Evolutionary conservation across 2,329 filamentous ascomycete species (phyloP).

Genomic region (Immersiporthe knoxdaviesiana): DNA sequence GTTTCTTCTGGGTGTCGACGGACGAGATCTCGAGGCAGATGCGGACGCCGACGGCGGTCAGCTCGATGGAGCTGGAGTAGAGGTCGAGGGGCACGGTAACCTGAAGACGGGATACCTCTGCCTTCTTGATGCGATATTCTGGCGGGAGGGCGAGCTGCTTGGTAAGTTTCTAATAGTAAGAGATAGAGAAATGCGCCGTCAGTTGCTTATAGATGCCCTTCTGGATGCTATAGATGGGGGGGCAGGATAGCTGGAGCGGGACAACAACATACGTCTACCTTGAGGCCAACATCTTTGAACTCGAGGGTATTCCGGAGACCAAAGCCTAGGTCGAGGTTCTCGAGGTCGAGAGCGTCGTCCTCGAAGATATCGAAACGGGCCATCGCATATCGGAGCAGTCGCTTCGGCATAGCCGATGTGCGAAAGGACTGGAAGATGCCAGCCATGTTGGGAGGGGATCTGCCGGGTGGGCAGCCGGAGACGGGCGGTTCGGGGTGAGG

Average conservation of each 20-base stretch:
- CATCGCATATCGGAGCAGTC: conserved; percentile 83
- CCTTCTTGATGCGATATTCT: conserved; percentile 71
- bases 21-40: conserved; percentile 63
- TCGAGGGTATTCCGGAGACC: conserved; percentile 84
- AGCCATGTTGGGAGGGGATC: conserved; percentile 58
- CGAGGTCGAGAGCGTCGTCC: conserved; percentile 81
- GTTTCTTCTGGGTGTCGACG: conserved; percentile 40
- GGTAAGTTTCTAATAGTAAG: conserved; percentile 80
- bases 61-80: conserved; percentile 78
- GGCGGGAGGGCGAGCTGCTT: conserved; percentile 74
- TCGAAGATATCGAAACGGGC: conserved; percentile 85
- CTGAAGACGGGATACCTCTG: conserved; percentile 75
- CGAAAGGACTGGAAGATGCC: conserved; percentile 69
- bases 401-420: conserved; percentile 81
- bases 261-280: conserved; percentile 65
- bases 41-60: conserved; percentile 82
- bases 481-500: not conserved
- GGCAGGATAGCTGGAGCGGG: not conserved
- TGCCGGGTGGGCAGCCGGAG: not conserved
- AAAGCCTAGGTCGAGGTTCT: conserved; percentile 81
- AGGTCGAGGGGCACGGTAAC: conserved; percentile 87
- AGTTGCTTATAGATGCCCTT: not conserved
- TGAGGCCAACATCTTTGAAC: conserved; percentile 82
- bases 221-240: not conserved
- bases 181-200: conserved; percentile 8